Evolutionary conservation across 2,329 filamentous ascomycete species (phyloP), one percentile per base, ranked within the genome.

Genomic region (Atkinsonella texensis): DNA sequence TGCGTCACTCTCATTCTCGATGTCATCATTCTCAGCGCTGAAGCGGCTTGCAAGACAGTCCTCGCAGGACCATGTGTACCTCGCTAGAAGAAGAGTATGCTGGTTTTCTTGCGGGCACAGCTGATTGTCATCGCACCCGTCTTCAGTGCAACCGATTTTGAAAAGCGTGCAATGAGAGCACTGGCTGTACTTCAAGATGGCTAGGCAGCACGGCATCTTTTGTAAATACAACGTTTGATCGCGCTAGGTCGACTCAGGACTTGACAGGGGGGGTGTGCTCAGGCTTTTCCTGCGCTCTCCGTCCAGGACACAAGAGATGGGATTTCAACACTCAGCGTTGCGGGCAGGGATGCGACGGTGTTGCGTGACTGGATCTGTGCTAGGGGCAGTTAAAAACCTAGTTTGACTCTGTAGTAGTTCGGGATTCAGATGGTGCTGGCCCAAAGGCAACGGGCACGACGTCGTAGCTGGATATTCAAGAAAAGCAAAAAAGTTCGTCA

Each of bases 191-290:
- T 57, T 54, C 7, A 64, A 41, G 20, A 63, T 60, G 43, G 56
- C 57, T 41, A 65, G 52, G 49, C 59, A 62, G 56, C 64, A 66
- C 23, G 62, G 60, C 63, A 66, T 66, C 11, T 38, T 15, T 33
- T 3, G 33, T 4, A 11, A 35, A 11, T 35, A 23, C 2, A 23
- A 23, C n/a, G n/a, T n/a, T 23, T 23, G 5, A 23, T 23, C 20
- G 20, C 2, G 3, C 10, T 8, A 7, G 33, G 9, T 35, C 33
- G 13, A 35, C 9, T 35, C 33, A 10, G 10, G 3, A 11, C 33
- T 35, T 3, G 7, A 35, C 33, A 10, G 7, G 12, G 32, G 10
- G 33, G 13, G 13, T 13, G 13, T 35, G 33, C 33, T 35, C 3
- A 8, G 8, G 10, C 33, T 35, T 13, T 35, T 35, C 32, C 20